A percentile compares a stretch with the other conserved stretches of the same genome.
Evolutionary conservation across 352 stramenopile genomes (phyloP).

Genomic region (Saprolegnia parasitica): DNA sequence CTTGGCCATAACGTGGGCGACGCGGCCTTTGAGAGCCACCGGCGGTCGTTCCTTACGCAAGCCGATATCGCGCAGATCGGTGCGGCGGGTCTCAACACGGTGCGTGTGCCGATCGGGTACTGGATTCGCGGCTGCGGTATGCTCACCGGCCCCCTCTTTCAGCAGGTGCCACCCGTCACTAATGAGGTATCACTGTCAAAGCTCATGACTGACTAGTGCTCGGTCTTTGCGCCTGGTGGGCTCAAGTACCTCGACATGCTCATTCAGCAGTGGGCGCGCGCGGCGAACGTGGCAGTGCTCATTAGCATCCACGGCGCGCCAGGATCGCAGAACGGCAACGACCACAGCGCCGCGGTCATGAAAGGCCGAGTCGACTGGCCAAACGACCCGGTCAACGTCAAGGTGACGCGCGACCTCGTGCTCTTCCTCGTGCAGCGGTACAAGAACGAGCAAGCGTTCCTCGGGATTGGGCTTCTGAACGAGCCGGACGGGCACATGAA

Average conservation of each 20-base stretch:
- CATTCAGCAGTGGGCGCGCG: constrained; percentile 41
- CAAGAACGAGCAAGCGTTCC: constrained; percentile 57
- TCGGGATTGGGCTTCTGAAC: constrained; percentile 71
- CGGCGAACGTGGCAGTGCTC: constrained; percentile 48
- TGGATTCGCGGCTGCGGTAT: constrained; percentile 57
- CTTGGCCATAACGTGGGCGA: constrained; percentile 35
- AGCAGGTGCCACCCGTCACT: neutral
- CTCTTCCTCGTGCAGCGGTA: constrained; percentile 60
- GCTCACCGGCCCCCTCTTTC: neutral
- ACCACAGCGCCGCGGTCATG: constrained; percentile 53
- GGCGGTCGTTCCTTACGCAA: constrained; percentile 63
- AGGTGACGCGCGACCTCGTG: constrained; percentile 45
- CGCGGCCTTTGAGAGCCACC: constrained; percentile 48
- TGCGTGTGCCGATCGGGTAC: constrained; percentile 74
- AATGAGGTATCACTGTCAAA: too few species aligned
- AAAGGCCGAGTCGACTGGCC: constrained; percentile 44
- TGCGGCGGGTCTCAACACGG: constrained; percentile 61
- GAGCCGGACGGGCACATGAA: constrained; percentile 52
- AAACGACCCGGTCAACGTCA: constrained; percentile 50
- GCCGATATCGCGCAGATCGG: constrained; percentile 59
- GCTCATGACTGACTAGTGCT: constrained; percentile 36
- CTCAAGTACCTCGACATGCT: constrained; percentile 53
- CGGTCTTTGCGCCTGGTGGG: constrained; percentile 40
- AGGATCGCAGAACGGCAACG: constrained; percentile 68
- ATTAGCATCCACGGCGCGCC: constrained; percentile 63